A percentile compares a stretch with the other conserved stretches of the same genome.
Conservation (phyloP, 2,329 filamentous ascomycete species). For the Nothophaeocryptopus gaeumannii region DNA sequence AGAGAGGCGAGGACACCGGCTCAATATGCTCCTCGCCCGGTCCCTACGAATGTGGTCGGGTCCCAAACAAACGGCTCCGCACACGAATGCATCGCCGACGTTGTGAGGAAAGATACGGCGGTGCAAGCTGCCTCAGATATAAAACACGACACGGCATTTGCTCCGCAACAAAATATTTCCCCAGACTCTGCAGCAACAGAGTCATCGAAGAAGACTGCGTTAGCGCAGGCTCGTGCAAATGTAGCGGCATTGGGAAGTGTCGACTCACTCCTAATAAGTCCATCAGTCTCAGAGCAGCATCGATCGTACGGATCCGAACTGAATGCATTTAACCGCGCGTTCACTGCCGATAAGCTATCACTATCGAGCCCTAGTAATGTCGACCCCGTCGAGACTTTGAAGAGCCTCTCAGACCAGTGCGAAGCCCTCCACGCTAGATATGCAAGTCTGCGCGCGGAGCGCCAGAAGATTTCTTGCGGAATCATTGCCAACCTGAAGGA, state of each 20-base stretch:
- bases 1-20: no score
- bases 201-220: slow-evolving; percentile 9
- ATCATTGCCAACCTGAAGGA: slow-evolving; percentile 28
- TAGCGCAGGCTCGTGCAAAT: slow-evolving; percentile 22
- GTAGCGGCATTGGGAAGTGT: slow-evolving; percentile 21
- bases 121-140: no score
- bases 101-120: slow-evolving; percentile 5
- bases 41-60: no score
- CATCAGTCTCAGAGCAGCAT: neutral
- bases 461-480: slow-evolving; percentile 27
- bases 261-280: slow-evolving; percentile 2
- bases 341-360: slow-evolving; percentile 11
- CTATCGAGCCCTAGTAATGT: slow-evolving; percentile 2
- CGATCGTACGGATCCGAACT: slow-evolving; percentile 10
- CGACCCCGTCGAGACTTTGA: slow-evolving; percentile 17
- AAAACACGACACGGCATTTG: no score
- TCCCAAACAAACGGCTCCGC: no score
- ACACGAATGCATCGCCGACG: neutral
- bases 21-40: no score
- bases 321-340: slow-evolving; percentile 4
- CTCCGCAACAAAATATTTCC: no score
- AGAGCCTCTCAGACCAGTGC: slow-evolving; percentile 25
- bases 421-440: slow-evolving; percentile 31
- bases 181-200: neutral
- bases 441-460: slow-evolving; percentile 29